phyloP scores from a whole-genome alignment of 163 green algal genomes.

The Picocystis sp. region DNA sequence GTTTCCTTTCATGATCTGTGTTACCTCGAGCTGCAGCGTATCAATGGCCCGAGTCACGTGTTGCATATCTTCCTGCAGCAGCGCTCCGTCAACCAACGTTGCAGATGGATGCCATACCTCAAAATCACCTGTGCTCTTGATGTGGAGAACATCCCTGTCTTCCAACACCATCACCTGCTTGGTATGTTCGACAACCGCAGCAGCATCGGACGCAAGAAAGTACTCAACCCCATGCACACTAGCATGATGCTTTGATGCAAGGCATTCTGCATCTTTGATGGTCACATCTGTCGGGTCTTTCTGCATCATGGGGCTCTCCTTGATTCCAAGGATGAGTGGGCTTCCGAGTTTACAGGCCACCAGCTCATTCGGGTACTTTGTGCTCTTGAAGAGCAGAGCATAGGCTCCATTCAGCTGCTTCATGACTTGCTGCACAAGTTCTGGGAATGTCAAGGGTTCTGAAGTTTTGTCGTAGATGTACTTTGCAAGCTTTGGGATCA shows the following conservation, averaged over 20 bases:
- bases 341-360: constrained; percentile 85
- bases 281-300: neutral
- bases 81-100: neutral
- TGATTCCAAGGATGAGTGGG: constrained; percentile 85
- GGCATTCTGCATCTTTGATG: too few species aligned
- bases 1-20: constrained; percentile 52
- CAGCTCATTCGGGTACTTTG: constrained; percentile 81
- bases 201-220: constrained; percentile 80
- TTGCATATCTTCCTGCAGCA: constrained; percentile 9
- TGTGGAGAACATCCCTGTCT: constrained; percentile 1
- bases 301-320: constrained; percentile 14
- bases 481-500: constrained; percentile 92
- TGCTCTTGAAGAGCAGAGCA: constrained; percentile 84
- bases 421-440: constrained; percentile 92
- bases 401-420: constrained; percentile 90
- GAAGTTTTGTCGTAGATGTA: constrained; percentile 51
- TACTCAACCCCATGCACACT: constrained; percentile 47
- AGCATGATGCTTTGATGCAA: constrained; percentile 18
- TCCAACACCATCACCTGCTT: constrained; percentile 32
- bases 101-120: constrained; percentile 7
- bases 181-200: constrained; percentile 91
- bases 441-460: constrained; percentile 10
- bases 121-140: constrained; percentile 11
- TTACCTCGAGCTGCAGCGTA: constrained; percentile 82
- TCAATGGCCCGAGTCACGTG: constrained; percentile 62